Evolutionary conservation across 345 rosid species (phyloP).

Genomic region (Murraya koenigii): DNA sequence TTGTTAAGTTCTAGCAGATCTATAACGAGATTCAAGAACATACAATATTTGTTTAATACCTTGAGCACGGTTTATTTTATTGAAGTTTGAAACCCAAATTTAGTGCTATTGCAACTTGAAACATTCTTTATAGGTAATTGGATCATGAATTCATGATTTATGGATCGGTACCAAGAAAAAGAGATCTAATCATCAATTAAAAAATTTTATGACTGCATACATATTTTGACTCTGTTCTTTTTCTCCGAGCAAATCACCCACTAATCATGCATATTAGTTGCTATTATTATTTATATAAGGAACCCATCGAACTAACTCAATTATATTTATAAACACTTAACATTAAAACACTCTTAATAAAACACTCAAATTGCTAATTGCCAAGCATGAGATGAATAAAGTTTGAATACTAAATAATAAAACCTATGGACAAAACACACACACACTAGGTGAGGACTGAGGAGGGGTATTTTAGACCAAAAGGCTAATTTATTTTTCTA

Average conservation of each 20-base stretch:
- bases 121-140: not conserved
- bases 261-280: too few species aligned
- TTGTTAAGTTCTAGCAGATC: too few species aligned
- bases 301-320: too few species aligned
- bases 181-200: not conserved
- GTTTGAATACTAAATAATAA: too few species aligned
- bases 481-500: not conserved
- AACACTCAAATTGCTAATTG: too few species aligned
- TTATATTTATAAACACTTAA: too few species aligned
- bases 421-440: not conserved
- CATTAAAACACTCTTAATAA: too few species aligned
- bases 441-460: rapidly evolving
- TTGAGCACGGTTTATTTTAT: not conserved
- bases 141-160: not conserved
- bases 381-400: too few species aligned
- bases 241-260: too few species aligned
- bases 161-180: not conserved
- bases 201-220: not conserved
- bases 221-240: not conserved
- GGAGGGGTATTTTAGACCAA: constrained; percentile 1
- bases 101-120: not conserved
- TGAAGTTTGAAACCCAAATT: not conserved
- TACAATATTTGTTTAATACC: not conserved
- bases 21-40: not conserved
- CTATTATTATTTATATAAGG: too few species aligned